These are phyloP conservation scores for Naegleria fowleri DNA, from an alignment of 208 protist genomes.

Conservation along the genomic window DNA sequence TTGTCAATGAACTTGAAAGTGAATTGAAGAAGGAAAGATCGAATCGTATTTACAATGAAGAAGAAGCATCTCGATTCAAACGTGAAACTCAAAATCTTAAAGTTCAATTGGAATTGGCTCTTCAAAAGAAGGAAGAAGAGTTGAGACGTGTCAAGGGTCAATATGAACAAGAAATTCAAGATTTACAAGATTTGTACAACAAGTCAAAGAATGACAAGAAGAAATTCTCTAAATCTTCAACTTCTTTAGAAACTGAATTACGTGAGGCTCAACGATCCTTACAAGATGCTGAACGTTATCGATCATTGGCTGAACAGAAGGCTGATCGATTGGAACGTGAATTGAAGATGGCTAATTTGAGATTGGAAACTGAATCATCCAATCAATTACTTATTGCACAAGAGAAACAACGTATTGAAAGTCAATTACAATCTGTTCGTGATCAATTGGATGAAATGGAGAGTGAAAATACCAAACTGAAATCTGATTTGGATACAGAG, in stretches of 20 bases:
- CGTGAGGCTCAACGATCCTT: not conserved
- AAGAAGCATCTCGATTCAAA: not conserved
- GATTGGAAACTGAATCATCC: not conserved
- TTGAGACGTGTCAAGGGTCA: not conserved
- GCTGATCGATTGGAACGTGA: not conserved
- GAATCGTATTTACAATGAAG: not conserved
- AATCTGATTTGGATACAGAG: not conserved
- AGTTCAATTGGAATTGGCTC: not conserved
- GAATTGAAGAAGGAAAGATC: conserved; percentile 10
- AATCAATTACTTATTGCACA: not conserved
- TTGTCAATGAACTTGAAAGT: not conserved
- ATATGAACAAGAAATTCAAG: not conserved
- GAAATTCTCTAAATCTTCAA: not conserved
- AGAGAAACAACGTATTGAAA: not conserved
- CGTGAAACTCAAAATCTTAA: not conserved
- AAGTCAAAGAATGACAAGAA: not conserved
- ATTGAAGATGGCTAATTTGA: not conserved
- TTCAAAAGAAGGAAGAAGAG: not conserved
- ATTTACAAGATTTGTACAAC: not conserved
- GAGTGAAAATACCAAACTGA: not conserved
- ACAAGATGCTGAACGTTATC: not conserved
- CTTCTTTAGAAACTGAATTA: not conserved
- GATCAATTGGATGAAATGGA: not conserved
- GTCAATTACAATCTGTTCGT: not conserved
- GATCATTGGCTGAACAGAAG: not conserved